Base-by-base conservation (phyloP, 331 rosid species). In the Cydonia oblonga region DNA sequence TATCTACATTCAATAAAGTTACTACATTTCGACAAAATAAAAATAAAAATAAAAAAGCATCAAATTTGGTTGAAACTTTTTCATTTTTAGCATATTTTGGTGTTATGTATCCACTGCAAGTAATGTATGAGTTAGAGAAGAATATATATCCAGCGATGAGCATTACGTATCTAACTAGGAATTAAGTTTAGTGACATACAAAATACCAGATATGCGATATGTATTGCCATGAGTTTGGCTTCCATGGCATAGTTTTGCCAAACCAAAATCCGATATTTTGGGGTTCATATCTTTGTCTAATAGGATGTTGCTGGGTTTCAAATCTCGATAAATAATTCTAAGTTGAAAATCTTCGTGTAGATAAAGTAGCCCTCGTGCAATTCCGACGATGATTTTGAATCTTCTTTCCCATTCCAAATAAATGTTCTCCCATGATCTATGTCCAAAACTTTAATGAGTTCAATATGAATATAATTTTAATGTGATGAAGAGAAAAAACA, bases 171-270 rank as follows among this genome's bases (percentile, higher is more conserved):
- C 16, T 13, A 66, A 23, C 33, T 42, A 66, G 42, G 42, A 9
- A 38, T 9, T 38, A 38, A 38, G 42, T 38, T 38, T 38, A n/a
- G 42, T 38, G 42, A 38, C 42, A 38, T 38, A 38, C 42, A 38
- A 78, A 22, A 80, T 82, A 23, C 86, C 83, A 13, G 76, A 78
- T n/a, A 79, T 75, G 29, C 64, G 52, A 25, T 79, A 71, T 30
- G 86, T 82, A 38, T 82, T 75, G 52, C 73, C 86, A 3, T 79
- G 79, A 22, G 76, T 79, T 56, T 78, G 78, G 81, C 81, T 67
- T 2, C 38, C 73, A n/a, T n/a, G 20, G 5, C 7, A 79, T 30
- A 75, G 63, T 75, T 64, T 79, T 9, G 81, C 76, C n/a, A 82
- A 51, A 68, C 79, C 79, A 64, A 82, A 79, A 65, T 82, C 70